phyloP scores from a whole-genome alignment of 768 basidiomycete species.

The Mycena vulgaris region DNA sequence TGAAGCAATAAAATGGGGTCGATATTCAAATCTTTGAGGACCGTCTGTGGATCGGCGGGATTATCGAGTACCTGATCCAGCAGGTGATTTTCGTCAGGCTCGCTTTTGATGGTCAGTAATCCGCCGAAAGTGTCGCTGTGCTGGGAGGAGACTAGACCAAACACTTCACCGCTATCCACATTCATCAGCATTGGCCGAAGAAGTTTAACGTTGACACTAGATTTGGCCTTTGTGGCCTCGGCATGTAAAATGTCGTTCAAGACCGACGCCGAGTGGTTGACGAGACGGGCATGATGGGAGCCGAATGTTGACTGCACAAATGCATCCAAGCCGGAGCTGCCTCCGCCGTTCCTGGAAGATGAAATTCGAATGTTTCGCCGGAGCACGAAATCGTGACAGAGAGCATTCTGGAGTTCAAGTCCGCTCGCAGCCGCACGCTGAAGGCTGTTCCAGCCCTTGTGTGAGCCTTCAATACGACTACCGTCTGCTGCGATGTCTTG shows the following conservation, averaged over 20 bases:
- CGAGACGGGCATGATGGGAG: slow-evolving; percentile 5
- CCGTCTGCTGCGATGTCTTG: slow-evolving; percentile 21
- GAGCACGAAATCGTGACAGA: slow-evolving; percentile 5
- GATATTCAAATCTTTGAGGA: neutral
- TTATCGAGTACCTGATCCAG: neutral
- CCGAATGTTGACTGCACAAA: neutral
- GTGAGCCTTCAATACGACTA: slow-evolving; percentile 29
- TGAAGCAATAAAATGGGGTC: neutral
- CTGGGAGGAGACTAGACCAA: neutral
- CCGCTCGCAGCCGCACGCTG: slow-evolving; percentile 25
- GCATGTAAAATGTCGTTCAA: neutral
- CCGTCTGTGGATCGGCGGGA: neutral
- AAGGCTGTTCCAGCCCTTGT: slow-evolving; percentile 34
- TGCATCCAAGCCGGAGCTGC: no score
- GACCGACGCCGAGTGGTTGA: neutral
- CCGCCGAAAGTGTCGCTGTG: slow-evolving; percentile 8
- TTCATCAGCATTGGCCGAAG: neutral
- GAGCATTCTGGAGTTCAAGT: slow-evolving; percentile 20
- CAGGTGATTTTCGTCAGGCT: neutral
- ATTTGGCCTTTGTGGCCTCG: neutral
- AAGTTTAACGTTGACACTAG: neutral
- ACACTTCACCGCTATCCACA: neutral
- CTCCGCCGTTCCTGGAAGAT: neutral
- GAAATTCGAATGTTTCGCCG: slow-evolving; percentile 16
- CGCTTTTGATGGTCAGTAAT: neutral